A percentile compares a stretch with the other conserved stretches of the same genome.
These are phyloP conservation scores for Suhomyces vadensis DNA, from an alignment of 805 yeast species.

Conservation along the genomic window DNA sequence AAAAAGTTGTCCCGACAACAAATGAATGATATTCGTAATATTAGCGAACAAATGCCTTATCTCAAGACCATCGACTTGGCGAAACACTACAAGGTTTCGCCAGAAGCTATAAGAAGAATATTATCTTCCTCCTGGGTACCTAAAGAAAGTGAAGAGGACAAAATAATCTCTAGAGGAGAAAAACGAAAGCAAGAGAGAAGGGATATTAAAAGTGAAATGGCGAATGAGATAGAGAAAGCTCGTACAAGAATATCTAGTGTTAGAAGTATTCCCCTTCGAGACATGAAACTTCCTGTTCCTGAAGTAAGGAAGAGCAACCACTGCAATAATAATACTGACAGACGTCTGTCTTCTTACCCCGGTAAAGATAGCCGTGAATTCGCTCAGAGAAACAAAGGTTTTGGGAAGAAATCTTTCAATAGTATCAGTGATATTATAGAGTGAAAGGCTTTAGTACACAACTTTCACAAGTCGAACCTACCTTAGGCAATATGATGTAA, in stretches of 20 bases:
- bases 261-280: conserved; percentile 8
- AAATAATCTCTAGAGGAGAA: conserved; percentile 51
- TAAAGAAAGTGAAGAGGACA: conserved; percentile 49
- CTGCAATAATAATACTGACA: too few species aligned
- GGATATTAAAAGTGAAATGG: conserved; percentile 12
- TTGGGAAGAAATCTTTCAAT: too few species aligned
- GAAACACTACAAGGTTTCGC: conserved; percentile 65
- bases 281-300: background rate
- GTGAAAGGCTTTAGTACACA: too few species aligned
- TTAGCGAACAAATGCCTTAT: conserved; percentile 62
- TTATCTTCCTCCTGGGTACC: conserved; percentile 79
- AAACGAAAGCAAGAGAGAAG: conserved; percentile 19
- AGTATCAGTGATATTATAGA: too few species aligned
- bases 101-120: conserved; percentile 81
- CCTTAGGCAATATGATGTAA: too few species aligned
- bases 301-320: too few species aligned
- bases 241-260: conserved; percentile 11
- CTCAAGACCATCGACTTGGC: conserved; percentile 61
- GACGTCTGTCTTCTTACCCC: too few species aligned
- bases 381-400: too few species aligned
- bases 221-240: conserved; percentile 10
- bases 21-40: conserved; percentile 60
- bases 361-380: too few species aligned
- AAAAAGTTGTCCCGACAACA: conserved; percentile 66
- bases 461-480: too few species aligned